Evolutionary conservation across 352 stramenopile genomes (phyloP), one percentile per base, ranked within the genome.

Genomic region (Thalassiosira exigua): DNA sequence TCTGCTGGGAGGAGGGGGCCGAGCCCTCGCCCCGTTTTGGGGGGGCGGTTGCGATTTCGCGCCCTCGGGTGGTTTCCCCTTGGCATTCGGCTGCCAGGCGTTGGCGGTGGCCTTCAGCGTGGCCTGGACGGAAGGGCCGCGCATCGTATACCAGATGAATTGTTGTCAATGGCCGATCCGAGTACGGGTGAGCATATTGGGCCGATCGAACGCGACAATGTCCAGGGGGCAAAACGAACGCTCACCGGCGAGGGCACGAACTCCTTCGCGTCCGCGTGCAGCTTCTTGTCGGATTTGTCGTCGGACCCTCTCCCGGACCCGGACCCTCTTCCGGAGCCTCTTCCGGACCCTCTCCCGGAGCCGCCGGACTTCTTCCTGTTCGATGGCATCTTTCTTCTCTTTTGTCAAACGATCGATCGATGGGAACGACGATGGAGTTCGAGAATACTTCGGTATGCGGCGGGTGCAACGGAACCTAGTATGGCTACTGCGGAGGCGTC

Each of bases 271-370:
- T 11, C n/a, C 22, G 61, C 61, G 22, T 42, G 24, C 52, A 61
- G 52, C 46, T 56, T 5, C 29, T 61, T 61, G 62, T 97, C 96
- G 61, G 96, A 96, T 87, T 99, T 94, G 80, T 99, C 97, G 67
- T 42, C 11, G 11, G 54, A 58, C 17, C 14, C 27, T 44, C 44
- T n/a, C 9, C 32, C 33, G 22, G 66, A 75, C n/a, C n/a, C n/a
- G n/a, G n/a, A n/a, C n/a, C n/a, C n/a, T n/a, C n/a, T n/a, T n/a
- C n/a, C n/a, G n/a, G n/a, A n/a, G n/a, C n/a, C n/a, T n/a, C n/a
- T n/a, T n/a, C n/a, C 11, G 11, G 54, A 58, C 17, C 14, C 27
- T 44, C 44, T n/a, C 9, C 32, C 33, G 22, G 66, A 75, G n/a
- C n/a, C n/a, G 21, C 41, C 52, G 22, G 59, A 50, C 70, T 61